Base-by-base conservation (phyloP, 352 stramenopile species). In the Stramenopiles sp. region DNA sequence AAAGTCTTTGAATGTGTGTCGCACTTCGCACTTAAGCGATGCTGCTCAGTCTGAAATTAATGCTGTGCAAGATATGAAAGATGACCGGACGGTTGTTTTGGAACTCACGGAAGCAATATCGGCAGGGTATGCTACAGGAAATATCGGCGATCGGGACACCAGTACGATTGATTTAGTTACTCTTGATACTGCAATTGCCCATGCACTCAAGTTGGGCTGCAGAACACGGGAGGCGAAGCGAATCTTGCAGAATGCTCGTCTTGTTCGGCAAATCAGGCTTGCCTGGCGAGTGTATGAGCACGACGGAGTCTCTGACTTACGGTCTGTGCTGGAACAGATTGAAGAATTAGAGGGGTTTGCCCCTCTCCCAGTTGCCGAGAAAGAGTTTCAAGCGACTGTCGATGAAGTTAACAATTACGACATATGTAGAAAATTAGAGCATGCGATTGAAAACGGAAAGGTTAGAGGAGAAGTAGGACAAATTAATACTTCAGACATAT, bases 391-490 rank as follows among this genome's bases (percentile, higher is more conserved):
- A 6, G 1, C 33, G 35, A n/a, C n/a, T n/a, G n/a, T n/a, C n/a
- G 53, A 71, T 71, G 53, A 71, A 71, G 53, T 71, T 4, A 71
- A 71, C 35, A 71, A 71, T 71, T 6, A 71, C 12, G 53, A 71
- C 12, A 71, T 71, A 71, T 71, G 53, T 71, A 35, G 33, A 6
- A 71, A 71, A 71, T 33, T 71, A 4, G 6, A 2, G 12, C 53
- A 71, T 35, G 53, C 53, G 12, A 4, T 71, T 31, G 1, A 35
- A 2, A 71, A 31, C 6, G 35, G 35, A 35, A 2, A 6, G 6
- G 53, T 71, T 2, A 31, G 53, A 6, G 53, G 53, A 6, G 53
- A 71, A 71, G 53, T 71, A 35, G 53, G 53, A 33, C 53, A 71
- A 71, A 71, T 71, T 35, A 2, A 33, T 6, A 35, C 35, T 4